Percentiles rank a stretch among this genome's conserved stretches.
Conservation (phyloP, 495 filamentous ascomycete species). For the Talaromyces thailandensis region DNA sequence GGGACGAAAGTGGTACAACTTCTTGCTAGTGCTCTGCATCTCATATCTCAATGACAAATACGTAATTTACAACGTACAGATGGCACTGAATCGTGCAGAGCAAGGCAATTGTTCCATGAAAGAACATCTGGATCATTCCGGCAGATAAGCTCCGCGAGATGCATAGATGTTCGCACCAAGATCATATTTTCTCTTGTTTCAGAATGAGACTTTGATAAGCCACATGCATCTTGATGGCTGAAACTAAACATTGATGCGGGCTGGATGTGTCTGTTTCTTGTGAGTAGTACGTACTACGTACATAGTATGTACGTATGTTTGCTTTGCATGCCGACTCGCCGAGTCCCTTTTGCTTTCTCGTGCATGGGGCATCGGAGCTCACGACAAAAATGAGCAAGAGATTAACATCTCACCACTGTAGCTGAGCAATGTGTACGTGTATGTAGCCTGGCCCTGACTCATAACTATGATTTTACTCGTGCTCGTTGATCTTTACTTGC, state of each 20-base stretch:
- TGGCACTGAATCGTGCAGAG: background rate
- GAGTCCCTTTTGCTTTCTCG: background rate
- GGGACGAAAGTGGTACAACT: background rate
- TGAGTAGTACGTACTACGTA: background rate
- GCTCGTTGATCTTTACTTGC: background rate
- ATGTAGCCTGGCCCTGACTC: background rate
- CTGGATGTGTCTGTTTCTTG: background rate
- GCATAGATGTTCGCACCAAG: background rate
- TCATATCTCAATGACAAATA: background rate
- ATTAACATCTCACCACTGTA: background rate
- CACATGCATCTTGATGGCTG: background rate
- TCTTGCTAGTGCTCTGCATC: background rate
- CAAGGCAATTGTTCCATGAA: background rate
- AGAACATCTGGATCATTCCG: background rate
- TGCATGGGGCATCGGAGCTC: background rate
- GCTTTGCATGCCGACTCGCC: background rate
- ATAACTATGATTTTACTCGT: background rate
- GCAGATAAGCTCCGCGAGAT: background rate
- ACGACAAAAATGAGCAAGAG: background rate
- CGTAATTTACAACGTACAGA: background rate
- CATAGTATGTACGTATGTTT: background rate
- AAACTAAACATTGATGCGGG: background rate
- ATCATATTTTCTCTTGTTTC: background rate
- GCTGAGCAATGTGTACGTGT: background rate
- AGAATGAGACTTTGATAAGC: background rate